Evolutionary conservation across 768 basidiomycete species (phyloP).

Genomic region (Clavaria fumosa): DNA sequence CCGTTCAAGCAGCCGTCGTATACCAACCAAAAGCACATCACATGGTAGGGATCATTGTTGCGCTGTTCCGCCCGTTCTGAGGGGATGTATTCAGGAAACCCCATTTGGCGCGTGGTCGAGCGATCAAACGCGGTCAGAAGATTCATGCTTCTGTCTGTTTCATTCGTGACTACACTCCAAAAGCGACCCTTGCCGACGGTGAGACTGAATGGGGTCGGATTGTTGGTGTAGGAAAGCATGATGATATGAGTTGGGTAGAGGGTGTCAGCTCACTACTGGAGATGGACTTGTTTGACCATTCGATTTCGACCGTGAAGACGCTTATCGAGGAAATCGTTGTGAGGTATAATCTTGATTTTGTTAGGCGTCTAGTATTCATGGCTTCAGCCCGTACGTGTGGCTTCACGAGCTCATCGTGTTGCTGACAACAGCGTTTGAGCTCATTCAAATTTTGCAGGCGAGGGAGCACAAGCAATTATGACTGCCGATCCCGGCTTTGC

Average conservation of each 20-base stretch:
- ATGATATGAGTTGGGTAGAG: slow-evolving; percentile 5
- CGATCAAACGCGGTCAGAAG: not conserved
- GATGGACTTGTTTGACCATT: slow-evolving; percentile 7
- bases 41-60: not conserved
- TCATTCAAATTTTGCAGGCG: too few species aligned
- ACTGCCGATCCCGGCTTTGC: too few species aligned
- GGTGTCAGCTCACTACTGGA: slow-evolving; percentile 6
- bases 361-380: too few species aligned
- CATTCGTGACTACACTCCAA: slow-evolving; percentile 3
- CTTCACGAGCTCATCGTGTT: too few species aligned
- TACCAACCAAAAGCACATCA: not conserved
- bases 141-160: slow-evolving; percentile 4
- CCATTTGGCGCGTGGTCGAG: not conserved
- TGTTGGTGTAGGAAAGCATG: slow-evolving; percentile 1
- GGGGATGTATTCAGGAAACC: not conserved
- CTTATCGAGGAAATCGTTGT: too few species aligned
- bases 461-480: too few species aligned
- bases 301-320: too few species aligned
- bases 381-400: too few species aligned
- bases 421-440: too few species aligned
- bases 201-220: not conserved
- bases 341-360: too few species aligned
- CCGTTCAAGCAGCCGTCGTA: slow-evolving; percentile 1
- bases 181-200: slow-evolving; percentile 2
- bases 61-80: not conserved